These are phyloP conservation scores for Phlegmacium glaucopus DNA, from an alignment of 768 basidiomycete genomes.

Conservation along the genomic window DNA sequence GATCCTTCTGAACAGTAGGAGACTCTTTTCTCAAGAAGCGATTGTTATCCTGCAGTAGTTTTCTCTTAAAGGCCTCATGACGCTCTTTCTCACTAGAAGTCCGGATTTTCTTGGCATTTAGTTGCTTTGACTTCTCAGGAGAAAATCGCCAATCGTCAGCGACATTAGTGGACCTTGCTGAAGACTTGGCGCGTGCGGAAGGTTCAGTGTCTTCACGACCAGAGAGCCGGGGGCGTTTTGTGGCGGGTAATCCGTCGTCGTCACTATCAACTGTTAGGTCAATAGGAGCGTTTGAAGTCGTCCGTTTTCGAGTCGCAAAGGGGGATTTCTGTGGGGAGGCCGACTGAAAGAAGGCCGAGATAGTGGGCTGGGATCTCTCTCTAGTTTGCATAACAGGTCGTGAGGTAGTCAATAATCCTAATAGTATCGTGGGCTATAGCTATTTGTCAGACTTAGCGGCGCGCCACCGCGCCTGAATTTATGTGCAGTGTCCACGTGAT, in stretches of 20 bases:
- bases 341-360: constrained; percentile 37
- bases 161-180: constrained; percentile 10
- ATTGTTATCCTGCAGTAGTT: constrained; percentile 46
- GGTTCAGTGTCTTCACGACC: constrained; percentile 1
- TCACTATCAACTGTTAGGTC: constrained; percentile 51
- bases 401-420: background rate
- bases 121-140: constrained; percentile 25
- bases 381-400: constrained; percentile 14
- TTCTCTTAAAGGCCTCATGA: constrained; percentile 46
- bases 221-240: constrained; percentile 27
- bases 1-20: constrained; percentile 7
- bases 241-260: constrained; percentile 19
- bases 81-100: constrained; percentile 22
- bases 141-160: constrained; percentile 46
- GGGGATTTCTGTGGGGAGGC: constrained; percentile 15
- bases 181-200: constrained; percentile 6
- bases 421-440: too few relatives aligned
- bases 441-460: too few relatives aligned
- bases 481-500: constrained; percentile 18
- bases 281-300: constrained; percentile 30
- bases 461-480: too few relatives aligned
- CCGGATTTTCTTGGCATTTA: constrained; percentile 15
- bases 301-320: constrained; percentile 24
- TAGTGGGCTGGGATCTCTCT: constrained; percentile 27
- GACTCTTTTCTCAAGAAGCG: constrained; percentile 25